Evolutionary conservation across 1,284 basidiomycete genomes (phyloP).

Genomic region (Mycena citricolor): DNA sequence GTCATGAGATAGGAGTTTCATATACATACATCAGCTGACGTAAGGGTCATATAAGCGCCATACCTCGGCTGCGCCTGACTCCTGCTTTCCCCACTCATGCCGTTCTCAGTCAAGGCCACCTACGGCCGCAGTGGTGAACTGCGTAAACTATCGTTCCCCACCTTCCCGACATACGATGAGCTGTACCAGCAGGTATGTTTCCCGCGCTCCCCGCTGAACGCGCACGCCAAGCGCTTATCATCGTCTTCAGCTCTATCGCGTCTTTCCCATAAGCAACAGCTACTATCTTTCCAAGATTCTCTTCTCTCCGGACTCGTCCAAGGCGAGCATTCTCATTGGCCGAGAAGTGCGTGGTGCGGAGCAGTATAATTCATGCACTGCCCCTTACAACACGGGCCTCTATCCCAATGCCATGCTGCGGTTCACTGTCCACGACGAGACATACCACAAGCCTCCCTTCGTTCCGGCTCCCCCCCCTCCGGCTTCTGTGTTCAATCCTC

Average conservation of each 20-base stretch:
- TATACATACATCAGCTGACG: too few relatives aligned
- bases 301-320: constrained; percentile 57
- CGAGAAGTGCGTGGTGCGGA: constrained; percentile 55
- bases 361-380: constrained; percentile 55
- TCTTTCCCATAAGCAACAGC: constrained; percentile 60
- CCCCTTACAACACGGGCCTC: constrained; percentile 46
- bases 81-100: constrained; percentile 14
- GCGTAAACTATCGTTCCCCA: constrained; percentile 44
- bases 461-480: constrained; percentile 12
- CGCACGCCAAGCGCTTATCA: constrained; percentile 25
- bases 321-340: constrained; percentile 57
- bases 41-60: constrained; percentile 1
- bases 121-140: constrained; percentile 43
- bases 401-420: constrained; percentile 61
- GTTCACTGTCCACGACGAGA: constrained; percentile 59
- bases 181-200: constrained; percentile 44
- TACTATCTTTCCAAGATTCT: constrained; percentile 65
- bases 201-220: constrained; percentile 9
- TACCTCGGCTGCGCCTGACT: constrained; percentile 8
- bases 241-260: constrained; percentile 55
- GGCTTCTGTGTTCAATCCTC: constrained; percentile 9
- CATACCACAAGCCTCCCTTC: constrained; percentile 38
- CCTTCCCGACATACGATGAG: constrained; percentile 47
- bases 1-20: too few relatives aligned
- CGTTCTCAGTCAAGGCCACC: constrained; percentile 51